Evolutionary conservation across 176 grass and related monocot species (phyloP).

Genomic region (Dactylis glomerata): DNA sequence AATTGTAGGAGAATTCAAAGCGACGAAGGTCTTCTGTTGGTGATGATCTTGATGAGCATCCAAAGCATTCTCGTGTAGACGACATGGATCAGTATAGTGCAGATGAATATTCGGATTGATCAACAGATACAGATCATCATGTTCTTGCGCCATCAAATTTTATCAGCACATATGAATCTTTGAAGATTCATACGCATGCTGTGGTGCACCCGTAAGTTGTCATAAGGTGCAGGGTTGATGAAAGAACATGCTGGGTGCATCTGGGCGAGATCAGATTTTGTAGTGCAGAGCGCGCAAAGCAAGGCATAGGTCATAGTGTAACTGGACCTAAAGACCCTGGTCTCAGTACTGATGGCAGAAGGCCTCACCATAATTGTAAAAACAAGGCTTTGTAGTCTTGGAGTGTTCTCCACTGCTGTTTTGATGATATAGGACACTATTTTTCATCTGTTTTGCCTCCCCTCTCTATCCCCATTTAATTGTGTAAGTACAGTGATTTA

Average conservation of each 20-base stretch:
- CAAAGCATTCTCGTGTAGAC: constrained; percentile 35
- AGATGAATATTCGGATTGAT: constrained; percentile 65
- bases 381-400: constrained; percentile 24
- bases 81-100: constrained; percentile 60
- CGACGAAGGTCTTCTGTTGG: constrained; percentile 46
- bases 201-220: constrained; percentile 5
- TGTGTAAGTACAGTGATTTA: constrained; percentile 45
- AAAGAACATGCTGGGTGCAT: constrained; percentile 3
- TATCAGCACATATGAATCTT: constrained; percentile 19
- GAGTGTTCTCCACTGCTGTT: constrained; percentile 28
- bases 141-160: constrained; percentile 34
- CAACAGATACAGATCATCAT: constrained; percentile 32
- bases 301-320: constrained; percentile 32
- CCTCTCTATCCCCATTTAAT: constrained; percentile 24
- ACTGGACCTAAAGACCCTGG: constrained; percentile 15
- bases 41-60: constrained; percentile 54
- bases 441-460: neutral
- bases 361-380: constrained; percentile 42
- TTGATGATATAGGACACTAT: constrained; percentile 39
- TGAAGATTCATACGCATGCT: constrained; percentile 11
- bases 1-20: constrained; percentile 55
- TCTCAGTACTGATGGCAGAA: constrained; percentile 31
- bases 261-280: neutral
- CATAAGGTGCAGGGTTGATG: constrained; percentile 7
- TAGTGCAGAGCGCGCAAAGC: constrained; percentile 1